phyloP scores from a whole-genome alignment of 1,284 basidiomycete species.

The Cystobasidium pallidum region DNA sequence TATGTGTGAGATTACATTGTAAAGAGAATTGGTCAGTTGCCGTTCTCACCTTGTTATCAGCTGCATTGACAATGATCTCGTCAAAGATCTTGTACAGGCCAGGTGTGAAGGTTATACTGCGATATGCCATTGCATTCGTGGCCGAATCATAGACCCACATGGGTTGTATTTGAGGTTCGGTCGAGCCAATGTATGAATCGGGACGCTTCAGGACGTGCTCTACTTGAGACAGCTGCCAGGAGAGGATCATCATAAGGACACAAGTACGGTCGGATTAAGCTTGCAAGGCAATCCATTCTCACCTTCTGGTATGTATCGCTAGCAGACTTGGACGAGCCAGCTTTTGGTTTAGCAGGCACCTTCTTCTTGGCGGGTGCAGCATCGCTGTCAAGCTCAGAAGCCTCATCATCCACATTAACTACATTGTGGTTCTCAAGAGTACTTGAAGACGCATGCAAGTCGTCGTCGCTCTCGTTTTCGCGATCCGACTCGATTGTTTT shows the following conservation, averaged over 20 bases:
- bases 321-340: conserved; percentile 69
- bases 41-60: conserved; percentile 86
- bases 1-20: neutral
- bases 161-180: conserved; percentile 77
- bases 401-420: conserved; percentile 14
- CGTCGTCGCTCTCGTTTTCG: conserved; percentile 55
- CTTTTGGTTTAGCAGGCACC: conserved; percentile 38
- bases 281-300: conserved; percentile 49
- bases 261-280: conserved; percentile 4
- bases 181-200: conserved; percentile 96
- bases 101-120: conserved; percentile 87
- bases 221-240: conserved; percentile 80
- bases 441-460: conserved; percentile 43
- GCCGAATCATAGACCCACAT: conserved; percentile 85
- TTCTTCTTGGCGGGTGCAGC: conserved; percentile 39
- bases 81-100: conserved; percentile 99
- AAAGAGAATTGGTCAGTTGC: conserved; percentile 9
- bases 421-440: conserved; percentile 27
- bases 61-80: conserved; percentile 98
- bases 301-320: conserved; percentile 94
- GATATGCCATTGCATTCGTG: conserved; percentile 48
- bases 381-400: conserved; percentile 44
- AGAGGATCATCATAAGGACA: neutral
- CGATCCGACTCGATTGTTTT: conserved; percentile 44
- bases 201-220: conserved; percentile 96